Evolutionary conservation across 129 eudicot genomes (phyloP), one percentile per base, ranked within the genome.

Genomic region (Scalesia atractyloides): DNA sequence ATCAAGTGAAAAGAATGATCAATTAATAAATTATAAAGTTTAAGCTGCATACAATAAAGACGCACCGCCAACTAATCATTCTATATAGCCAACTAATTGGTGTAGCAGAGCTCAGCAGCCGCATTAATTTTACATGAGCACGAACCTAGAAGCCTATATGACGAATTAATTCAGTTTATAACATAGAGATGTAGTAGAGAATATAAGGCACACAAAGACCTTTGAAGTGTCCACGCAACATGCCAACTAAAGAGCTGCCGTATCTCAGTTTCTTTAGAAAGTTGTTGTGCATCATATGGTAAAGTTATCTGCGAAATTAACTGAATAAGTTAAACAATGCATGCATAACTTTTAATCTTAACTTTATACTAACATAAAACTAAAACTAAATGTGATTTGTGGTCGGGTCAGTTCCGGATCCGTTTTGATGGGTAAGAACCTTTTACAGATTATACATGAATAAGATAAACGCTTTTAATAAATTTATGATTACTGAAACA

Each of bases 31-130:
- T 47, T 53, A 24, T 53, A 58, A 73, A 85, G 87, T 70, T 69
- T 69, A 69, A 74, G 83, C 83, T 18, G 81, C 85, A 43, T 77
- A 86, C 82, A 81, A 80, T 67, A 81, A 82, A 77, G 81, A 76
- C 96, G 87, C 86, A 90, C 97, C 88, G 91, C 89, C 87, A 95
- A 95, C 69, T 95, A 58, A 95, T 95, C 99, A 95, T 95, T 81
- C 84, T 84, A 77, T 95, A 88, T 37, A 95, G 85, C 99, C 99
- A 88, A 83, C 99, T 97, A 24, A 95, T 85, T 59, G 99, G 99
- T 41, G 99, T 90, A 30, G 91, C 84, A 46, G 97, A 81, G 80
- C 99, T 90, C 78, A 95, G 84, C 70, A 95, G 76, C 99, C 99
- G 90, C 97, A 95, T 86, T 75, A 95, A 77, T 53, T 95, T 97